Conservation (phyloP, 768 basidiomycete genomes). For the Mrakia hoshinonis region DNA sequence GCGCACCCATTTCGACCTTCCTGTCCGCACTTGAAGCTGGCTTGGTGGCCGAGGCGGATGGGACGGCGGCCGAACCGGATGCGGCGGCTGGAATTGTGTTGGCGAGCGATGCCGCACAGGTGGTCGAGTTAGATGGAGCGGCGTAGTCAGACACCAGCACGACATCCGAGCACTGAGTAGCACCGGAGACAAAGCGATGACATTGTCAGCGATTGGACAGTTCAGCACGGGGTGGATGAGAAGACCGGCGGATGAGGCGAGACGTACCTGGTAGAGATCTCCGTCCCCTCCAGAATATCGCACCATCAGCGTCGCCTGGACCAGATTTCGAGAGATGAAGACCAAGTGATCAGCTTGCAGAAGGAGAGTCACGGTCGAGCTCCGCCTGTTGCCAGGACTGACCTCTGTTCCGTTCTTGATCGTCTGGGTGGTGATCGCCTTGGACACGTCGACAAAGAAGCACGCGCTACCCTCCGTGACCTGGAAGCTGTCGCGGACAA, state of each 20-base stretch:
- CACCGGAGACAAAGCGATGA: background rate
- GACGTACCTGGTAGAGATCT: conserved; percentile 20
- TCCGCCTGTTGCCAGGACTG: too few relatives aligned
- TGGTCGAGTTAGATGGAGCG: conserved; percentile 44
- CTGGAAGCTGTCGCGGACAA: conserved; percentile 3
- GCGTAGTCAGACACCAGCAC: conserved; percentile 53
- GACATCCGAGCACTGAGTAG: conserved; percentile 64
- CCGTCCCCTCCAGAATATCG: conserved; percentile 23
- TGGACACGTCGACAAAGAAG: conserved; percentile 12
- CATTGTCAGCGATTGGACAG: background rate
- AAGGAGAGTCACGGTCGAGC: too few relatives aligned
- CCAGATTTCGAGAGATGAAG: background rate
- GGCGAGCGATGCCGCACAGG: conserved; percentile 67
- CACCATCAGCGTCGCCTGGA: conserved; percentile 18
- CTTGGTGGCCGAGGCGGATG: background rate
- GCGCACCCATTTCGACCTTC: background rate
- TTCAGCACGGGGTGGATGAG: background rate
- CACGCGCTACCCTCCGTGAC: conserved; percentile 15
- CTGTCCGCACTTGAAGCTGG: background rate
- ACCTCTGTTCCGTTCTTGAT: conserved; percentile 26
- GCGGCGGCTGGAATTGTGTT: conserved; percentile 36
- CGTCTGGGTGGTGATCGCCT: background rate
- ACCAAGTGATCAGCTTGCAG: background rate
- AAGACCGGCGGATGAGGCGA: background rate
- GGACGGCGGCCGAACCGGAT: background rate